Evolutionary conservation across 2,329 filamentous ascomycete genomes (phyloP), one percentile per base, ranked within the genome.

Genomic region (Tolypocladium ovalisporum): DNA sequence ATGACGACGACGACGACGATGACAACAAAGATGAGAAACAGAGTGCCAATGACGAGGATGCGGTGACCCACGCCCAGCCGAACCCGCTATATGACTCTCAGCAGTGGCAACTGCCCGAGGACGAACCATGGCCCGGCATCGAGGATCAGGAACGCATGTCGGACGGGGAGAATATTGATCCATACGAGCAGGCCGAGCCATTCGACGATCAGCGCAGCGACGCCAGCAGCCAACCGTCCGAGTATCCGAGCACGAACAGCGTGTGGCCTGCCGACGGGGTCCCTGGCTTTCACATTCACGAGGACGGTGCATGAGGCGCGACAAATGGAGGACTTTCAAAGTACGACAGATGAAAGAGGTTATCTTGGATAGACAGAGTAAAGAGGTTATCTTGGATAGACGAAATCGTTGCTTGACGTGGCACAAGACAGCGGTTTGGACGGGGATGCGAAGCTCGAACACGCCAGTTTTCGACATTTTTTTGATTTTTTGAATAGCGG

Each of bases 121-220:
- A 84, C 59, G 77, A 83, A 59, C 75, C 76, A 2, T 82, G 80
- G 79, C 78, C 75, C 0, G 81, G 81, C 10, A 79, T 84, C 54
- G 80, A 83, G 60, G 80, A 79, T 57, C 70, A 70, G 56, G 75
- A 74, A 19, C 65, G 68, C 49, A 71, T 74, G 61, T 75, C 73
- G 0, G 76, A 82, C 54, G 74, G 71, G 2, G 81, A 84, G 62
- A 82, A 83, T 57, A 66, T 77, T 37, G 76, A 82, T 52, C 79
- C 79, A 2, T 61, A 63, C 10, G 63, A 62, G 22, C 61, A 59
- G 2, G 66, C 62, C 19, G 64, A 61, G 17, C 65, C 65, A 22
- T 61, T 58, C 19, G 62, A 62, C 1, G 70, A 65, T 15, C 64
- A 65, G n/a, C 61, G 61, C n/a, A 71, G 66, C 56, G 72, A 73